phyloP scores from a whole-genome alignment of 805 yeast genomes.

The Pichia nanzhaoensis region DNA sequence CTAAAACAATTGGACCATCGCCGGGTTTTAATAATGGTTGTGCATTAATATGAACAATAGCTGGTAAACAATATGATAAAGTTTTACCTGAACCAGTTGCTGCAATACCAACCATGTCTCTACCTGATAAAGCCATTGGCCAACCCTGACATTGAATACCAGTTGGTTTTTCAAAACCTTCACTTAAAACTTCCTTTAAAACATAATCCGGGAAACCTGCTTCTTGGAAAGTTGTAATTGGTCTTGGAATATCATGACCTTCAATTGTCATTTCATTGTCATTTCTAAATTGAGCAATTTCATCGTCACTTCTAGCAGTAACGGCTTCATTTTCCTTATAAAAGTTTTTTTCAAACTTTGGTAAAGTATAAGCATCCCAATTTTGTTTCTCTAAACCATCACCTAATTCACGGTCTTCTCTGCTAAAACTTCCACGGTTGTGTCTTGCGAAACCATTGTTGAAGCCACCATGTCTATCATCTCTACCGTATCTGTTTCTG shows the following conservation, averaged over 20 bases:
- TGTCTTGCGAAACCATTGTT: slow-evolving; percentile 31
- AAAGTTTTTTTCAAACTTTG: slow-evolving; percentile 91
- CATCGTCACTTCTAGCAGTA: slow-evolving; percentile 64
- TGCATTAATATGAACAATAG: slow-evolving; percentile 96
- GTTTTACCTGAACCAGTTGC: slow-evolving; percentile 99
- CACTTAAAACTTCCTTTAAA: slow-evolving; percentile 76
- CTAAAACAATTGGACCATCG: slow-evolving; percentile 95
- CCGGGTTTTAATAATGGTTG: slow-evolving; percentile 91
- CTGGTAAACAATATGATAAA: slow-evolving; percentile 91
- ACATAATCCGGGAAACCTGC: slow-evolving; percentile 98
- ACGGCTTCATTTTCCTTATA: slow-evolving; percentile 82
- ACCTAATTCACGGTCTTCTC: slow-evolving; percentile 44
- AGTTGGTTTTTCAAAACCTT: slow-evolving; percentile 92
- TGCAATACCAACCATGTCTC: slow-evolving; percentile 98
- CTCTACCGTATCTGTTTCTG: slow-evolving; percentile 30
- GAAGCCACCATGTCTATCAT: slow-evolving; percentile 31
- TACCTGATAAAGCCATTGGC: slow-evolving; percentile 99
- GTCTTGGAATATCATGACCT: slow-evolving; percentile 89
- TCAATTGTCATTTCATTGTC: slow-evolving; percentile 77
- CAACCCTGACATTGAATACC: slow-evolving; percentile 99
- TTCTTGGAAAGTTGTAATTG: slow-evolving; percentile 87
- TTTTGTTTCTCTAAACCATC: slow-evolving; percentile 61
- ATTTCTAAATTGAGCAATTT: slow-evolving; percentile 69
- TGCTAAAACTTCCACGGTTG: slow-evolving; percentile 31
- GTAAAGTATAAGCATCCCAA: slow-evolving; percentile 73